A percentile compares a stretch with the other conserved stretches of the same genome.
Conservation (phyloP, 192 early-diverging fungal genomes). For the Globomyces pollinis-pini region DNA sequence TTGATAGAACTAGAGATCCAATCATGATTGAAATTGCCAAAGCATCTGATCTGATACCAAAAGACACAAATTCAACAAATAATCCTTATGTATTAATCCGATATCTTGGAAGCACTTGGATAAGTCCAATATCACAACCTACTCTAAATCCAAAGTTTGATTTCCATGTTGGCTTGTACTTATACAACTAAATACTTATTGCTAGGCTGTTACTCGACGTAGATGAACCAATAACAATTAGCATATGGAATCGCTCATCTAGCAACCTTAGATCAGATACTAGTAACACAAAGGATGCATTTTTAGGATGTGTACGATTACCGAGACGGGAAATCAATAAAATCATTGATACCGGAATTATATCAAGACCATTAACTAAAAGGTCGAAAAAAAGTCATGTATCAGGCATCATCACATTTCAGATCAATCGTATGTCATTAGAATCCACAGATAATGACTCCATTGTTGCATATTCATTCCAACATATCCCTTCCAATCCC, state of each 20-base stretch:
- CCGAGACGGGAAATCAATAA: background rate
- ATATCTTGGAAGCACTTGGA: background rate
- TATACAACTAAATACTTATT: too few species aligned
- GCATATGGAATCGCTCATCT: slow-evolving; percentile 5
- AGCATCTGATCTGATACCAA: background rate
- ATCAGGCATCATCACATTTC: background rate
- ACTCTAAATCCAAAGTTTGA: slow-evolving; percentile 7
- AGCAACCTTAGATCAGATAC: background rate
- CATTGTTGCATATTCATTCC: background rate
- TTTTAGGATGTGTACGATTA: background rate
- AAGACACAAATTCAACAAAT: background rate
- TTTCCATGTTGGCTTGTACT: background rate
- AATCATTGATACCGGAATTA: background rate
- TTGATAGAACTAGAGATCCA: background rate
- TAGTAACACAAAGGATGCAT: background rate
- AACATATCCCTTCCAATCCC: background rate
- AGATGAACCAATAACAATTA: slow-evolving; percentile 3
- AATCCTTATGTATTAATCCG: slow-evolving; percentile 1
- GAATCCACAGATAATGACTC: background rate
- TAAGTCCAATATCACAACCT: background rate
- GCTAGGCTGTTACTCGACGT: background rate
- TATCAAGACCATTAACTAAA: background rate
- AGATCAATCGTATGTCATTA: background rate
- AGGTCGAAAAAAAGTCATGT: background rate
- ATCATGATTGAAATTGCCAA: background rate